Conservation (phyloP, 768 basidiomycete genomes). For the Lentinula aciculospora region DNA sequence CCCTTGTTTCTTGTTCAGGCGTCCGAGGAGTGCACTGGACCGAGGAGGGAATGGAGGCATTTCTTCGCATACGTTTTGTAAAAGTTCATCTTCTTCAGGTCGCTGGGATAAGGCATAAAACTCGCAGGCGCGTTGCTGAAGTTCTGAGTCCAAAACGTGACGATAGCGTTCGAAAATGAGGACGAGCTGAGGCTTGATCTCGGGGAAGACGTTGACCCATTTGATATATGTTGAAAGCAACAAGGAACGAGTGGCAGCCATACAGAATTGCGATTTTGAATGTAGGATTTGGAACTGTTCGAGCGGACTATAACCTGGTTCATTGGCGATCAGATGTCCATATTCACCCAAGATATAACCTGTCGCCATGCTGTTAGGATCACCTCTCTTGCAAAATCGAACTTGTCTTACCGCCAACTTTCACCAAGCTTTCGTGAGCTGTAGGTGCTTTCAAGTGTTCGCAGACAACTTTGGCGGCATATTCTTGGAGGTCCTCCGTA, state of each 20-base stretch:
- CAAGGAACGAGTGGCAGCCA: constrained; percentile 85
- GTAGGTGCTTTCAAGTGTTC: constrained; percentile 83
- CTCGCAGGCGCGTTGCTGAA: constrained; percentile 98
- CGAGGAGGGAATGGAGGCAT: constrained; percentile 99
- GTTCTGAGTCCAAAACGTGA: constrained; percentile 94
- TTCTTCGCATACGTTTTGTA: constrained; percentile 95
- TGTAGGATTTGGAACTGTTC: constrained; percentile 94
- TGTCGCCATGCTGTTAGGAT: constrained; percentile 18
- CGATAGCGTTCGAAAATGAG: constrained; percentile 96
- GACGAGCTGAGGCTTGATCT: constrained; percentile 91
- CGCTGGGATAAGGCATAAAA: constrained; percentile 85
- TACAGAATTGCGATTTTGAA: constrained; percentile 91
- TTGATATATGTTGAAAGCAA: constrained; percentile 97
- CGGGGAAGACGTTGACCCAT: constrained; percentile 99
- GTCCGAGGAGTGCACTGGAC: constrained; percentile 81
- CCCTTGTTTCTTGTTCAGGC: constrained; percentile 84
- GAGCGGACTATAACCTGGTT: constrained; percentile 84
- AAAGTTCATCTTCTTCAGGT: constrained; percentile 84
- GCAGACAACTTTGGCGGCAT: constrained; percentile 89
- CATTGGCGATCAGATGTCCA: constrained; percentile 95
- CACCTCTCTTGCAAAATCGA: not conserved
- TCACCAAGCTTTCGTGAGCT: constrained; percentile 90
- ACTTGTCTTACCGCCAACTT: constrained; percentile 74
- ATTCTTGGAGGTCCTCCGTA: constrained; percentile 95
- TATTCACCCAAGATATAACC: constrained; percentile 98